phyloP scores from a whole-genome alignment of 2,329 filamentous ascomycete genomes.

The Aureobasidium leucospermi region DNA sequence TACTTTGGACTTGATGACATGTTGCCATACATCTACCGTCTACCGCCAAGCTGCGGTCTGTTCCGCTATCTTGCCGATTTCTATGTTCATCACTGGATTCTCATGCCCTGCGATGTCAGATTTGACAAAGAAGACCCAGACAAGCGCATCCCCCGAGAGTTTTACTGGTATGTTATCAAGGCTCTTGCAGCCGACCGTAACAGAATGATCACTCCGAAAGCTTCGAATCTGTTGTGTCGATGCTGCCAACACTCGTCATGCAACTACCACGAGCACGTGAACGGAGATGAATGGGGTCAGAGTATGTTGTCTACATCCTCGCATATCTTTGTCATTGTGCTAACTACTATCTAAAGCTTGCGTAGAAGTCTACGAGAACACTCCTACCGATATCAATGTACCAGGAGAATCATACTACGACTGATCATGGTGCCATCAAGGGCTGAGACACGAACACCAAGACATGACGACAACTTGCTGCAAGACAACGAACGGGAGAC shows the following conservation, averaged over 20 bases:
- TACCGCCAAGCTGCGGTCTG: background rate
- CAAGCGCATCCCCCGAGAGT: background rate
- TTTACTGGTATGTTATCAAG: background rate
- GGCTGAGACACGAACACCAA: too few relatives aligned
- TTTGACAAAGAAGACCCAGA: background rate
- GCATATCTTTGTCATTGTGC: too few relatives aligned
- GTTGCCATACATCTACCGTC: background rate
- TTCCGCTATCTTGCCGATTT: background rate
- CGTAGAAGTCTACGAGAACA: too few relatives aligned
- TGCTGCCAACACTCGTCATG: background rate
- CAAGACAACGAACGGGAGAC: too few relatives aligned
- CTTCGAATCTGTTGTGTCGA: background rate
- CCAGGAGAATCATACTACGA: too few relatives aligned
- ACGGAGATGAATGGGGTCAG: background rate
- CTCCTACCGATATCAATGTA: too few relatives aligned
- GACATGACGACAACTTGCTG: too few relatives aligned
- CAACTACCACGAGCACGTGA: background rate
- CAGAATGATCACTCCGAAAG: background rate
- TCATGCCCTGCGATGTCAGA: background rate
- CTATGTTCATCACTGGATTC: background rate
- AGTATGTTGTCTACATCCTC: background rate
- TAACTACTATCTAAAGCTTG: too few relatives aligned
- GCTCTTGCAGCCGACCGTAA: background rate
- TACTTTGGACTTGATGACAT: background rate
- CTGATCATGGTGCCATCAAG: too few relatives aligned